These are phyloP conservation scores for Volvariella volvacea DNA, from an alignment of 1,284 basidiomycete genomes.

Conservation along the genomic window DNA sequence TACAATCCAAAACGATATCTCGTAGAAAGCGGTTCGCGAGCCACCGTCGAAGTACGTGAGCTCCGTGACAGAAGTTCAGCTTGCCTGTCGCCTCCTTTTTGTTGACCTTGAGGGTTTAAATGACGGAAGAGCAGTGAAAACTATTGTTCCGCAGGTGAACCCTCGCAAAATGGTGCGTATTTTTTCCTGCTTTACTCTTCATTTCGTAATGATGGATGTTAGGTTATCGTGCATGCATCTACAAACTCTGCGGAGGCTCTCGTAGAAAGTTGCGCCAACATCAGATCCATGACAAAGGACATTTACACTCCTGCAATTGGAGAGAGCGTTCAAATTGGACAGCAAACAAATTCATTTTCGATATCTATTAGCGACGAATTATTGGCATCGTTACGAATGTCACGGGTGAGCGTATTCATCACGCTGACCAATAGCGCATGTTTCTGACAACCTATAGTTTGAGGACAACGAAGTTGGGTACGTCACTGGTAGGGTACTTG, in stretches of 20 bases:
- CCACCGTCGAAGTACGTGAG: conserved; percentile 89
- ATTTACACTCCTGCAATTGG: conserved; percentile 75
- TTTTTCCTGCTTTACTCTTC: conserved; percentile 3
- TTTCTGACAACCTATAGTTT: conserved; percentile 39
- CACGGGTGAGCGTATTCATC: conserved; percentile 53
- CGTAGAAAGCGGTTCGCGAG: conserved; percentile 67
- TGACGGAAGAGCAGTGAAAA: conserved; percentile 95
- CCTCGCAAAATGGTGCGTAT: conserved; percentile 82
- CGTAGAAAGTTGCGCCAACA: conserved; percentile 73
- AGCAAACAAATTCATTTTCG: conserved; percentile 92
- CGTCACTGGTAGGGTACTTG: conserved; percentile 79
- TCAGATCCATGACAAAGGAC: conserved; percentile 85
- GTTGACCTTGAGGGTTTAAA: conserved; percentile 95
- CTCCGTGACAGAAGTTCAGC: conserved; percentile 65
- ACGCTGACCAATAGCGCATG: not conserved
- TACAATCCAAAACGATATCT: conserved; percentile 7
- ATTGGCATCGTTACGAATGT: conserved; percentile 78
- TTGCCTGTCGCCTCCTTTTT: conserved; percentile 83
- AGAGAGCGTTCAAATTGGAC: conserved; percentile 84
- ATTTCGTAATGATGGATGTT: not conserved
- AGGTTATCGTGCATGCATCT: conserved; percentile 87
- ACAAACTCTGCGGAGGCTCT: conserved; percentile 62
- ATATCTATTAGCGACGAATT: conserved; percentile 90
- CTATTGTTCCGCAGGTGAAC: conserved; percentile 93
- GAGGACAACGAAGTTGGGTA: conserved; percentile 97